A percentile compares a stretch with the other conserved stretches of the same genome.
Evolutionary conservation across 1,284 basidiomycete genomes (phyloP).

Genomic region (Pulchroboletus neoregius): DNA sequence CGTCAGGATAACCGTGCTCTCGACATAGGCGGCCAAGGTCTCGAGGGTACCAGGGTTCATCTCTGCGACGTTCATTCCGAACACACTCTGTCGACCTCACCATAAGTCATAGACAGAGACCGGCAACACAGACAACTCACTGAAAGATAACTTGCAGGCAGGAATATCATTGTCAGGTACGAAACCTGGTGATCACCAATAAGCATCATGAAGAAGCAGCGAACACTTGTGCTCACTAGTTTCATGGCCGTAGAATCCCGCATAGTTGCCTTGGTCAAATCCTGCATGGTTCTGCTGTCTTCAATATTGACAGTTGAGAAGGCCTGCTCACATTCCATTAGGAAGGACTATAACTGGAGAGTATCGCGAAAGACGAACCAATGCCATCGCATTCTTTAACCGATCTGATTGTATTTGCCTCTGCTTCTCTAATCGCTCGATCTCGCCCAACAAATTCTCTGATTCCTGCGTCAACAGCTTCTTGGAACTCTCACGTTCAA

Average conservation of each 20-base stretch:
- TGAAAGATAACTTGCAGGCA: conserved; percentile 33
- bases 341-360: not conserved
- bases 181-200: conserved; percentile 22
- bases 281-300: conserved; percentile 45
- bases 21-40: conserved; percentile 40
- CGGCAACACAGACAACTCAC: conserved; percentile 34
- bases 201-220: not conserved
- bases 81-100: conserved; percentile 26
- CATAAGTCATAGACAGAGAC: not conserved
- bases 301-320: conserved; percentile 49
- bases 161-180: conserved; percentile 33
- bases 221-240: conserved; percentile 22
- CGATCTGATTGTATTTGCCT: conserved; percentile 44
- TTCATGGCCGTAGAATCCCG: conserved; percentile 52
- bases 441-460: conserved; percentile 40
- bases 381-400: conserved; percentile 49
- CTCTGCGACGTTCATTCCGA: conserved; percentile 41
- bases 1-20: conserved; percentile 45
- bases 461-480: conserved; percentile 42
- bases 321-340: conserved; percentile 33
- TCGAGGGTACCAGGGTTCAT: conserved; percentile 34
- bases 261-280: conserved; percentile 45
- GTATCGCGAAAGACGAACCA: conserved; percentile 32
- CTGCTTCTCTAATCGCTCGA: conserved; percentile 43
- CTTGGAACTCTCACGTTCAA: conserved; percentile 17